Conservation (phyloP, 2,329 filamentous ascomycete species). For the Laburnicola sp. region DNA sequence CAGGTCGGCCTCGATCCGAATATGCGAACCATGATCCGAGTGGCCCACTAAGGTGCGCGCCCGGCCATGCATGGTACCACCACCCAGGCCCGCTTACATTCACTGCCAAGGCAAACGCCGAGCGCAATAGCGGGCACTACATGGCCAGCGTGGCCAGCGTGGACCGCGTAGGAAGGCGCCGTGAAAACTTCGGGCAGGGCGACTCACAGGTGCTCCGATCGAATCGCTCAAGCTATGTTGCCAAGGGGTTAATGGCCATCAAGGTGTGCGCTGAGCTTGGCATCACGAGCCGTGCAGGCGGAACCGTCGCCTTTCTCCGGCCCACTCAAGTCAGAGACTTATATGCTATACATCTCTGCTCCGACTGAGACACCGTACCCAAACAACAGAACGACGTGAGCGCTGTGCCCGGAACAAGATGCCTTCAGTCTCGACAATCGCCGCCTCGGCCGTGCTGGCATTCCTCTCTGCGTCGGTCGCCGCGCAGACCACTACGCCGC, state of each 20-base stretch:
- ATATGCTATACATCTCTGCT: neutral
- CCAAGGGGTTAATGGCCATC: constrained; percentile 24
- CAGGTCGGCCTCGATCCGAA: neutral
- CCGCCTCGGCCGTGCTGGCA: constrained; percentile 7
- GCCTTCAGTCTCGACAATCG: constrained; percentile 13
- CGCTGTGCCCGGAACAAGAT: constrained; percentile 1
- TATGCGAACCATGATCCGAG: neutral
- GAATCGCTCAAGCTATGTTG: constrained; percentile 7
- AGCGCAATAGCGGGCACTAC: constrained; percentile 1
- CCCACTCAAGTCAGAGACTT: neutral
- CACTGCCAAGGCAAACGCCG: constrained; percentile 21
- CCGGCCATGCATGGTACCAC: neutral
- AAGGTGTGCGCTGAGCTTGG: constrained; percentile 31
- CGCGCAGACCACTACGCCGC: constrained; percentile 23
- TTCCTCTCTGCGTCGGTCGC: constrained; percentile 10
- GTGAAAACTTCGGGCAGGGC: neutral
- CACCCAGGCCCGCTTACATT: neutral
- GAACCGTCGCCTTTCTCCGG: neutral
- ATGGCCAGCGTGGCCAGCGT: neutral
- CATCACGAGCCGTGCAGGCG: neutral
- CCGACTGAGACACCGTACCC: neutral
- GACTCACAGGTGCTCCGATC: constrained; percentile 1
- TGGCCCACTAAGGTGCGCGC: neutral
- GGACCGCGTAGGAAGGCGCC: neutral
- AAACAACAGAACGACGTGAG: neutral